These are phyloP conservation scores for Cladophialophora chaetospira DNA, from an alignment of 2,329 filamentous ascomycete genomes.

Conservation along the genomic window DNA sequence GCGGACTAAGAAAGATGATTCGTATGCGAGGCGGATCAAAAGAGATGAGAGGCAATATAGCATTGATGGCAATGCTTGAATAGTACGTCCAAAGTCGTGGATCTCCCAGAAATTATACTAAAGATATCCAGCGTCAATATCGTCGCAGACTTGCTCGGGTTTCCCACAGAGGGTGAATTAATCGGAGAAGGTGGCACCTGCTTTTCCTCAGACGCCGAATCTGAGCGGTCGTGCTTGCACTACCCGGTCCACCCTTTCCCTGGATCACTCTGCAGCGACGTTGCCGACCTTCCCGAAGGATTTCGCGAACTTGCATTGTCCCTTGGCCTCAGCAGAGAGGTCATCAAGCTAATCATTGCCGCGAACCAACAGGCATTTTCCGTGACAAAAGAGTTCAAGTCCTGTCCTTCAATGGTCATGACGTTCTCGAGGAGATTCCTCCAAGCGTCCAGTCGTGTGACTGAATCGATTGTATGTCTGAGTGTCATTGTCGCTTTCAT, in stretches of 20 bases:
- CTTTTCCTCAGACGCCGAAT: neutral
- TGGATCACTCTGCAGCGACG: slow-evolving; percentile 3
- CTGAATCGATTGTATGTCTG: slow-evolving; percentile 5
- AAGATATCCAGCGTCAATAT: neutral
- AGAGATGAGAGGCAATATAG: neutral
- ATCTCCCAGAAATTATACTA: neutral
- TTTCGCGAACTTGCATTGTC: slow-evolving; percentile 9
- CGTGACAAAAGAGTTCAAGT: neutral
- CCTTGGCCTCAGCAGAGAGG: slow-evolving; percentile 1
- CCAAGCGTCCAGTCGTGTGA: neutral
- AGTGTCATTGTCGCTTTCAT: slow-evolving; percentile 3
- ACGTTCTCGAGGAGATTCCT: neutral
- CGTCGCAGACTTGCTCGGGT: neutral
- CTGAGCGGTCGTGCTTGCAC: neutral
- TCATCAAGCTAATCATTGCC: slow-evolving; percentile 4
- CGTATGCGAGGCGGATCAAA: slow-evolving; percentile 2
- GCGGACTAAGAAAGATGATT: slow-evolving; percentile 4
- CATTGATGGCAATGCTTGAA: slow-evolving; percentile 7
- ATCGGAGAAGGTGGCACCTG: neutral
- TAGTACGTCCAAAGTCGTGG: slow-evolving; percentile 1
- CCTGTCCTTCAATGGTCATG: slow-evolving; percentile 5
- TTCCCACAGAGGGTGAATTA: neutral
- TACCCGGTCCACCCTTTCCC: slow-evolving; percentile 13
- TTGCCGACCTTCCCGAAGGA: slow-evolving; percentile 6
- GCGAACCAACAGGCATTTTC: neutral